These are phyloP conservation scores for Orbilia quercus DNA, from an alignment of 2,329 filamentous ascomycete genomes.

Conservation along the genomic window DNA sequence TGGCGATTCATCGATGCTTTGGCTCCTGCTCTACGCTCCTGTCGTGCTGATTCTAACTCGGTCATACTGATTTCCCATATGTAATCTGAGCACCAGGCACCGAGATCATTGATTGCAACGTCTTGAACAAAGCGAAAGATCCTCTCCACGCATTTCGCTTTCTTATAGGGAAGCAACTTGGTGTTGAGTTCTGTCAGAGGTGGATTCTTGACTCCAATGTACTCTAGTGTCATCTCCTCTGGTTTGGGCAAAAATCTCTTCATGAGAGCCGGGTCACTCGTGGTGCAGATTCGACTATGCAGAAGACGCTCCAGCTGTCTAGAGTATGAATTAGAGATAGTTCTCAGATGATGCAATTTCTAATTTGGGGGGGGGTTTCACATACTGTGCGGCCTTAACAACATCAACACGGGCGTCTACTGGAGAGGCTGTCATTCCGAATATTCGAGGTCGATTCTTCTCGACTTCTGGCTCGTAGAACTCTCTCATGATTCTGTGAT, in stretches of 20 bases:
- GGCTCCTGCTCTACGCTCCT: conserved; percentile 68
- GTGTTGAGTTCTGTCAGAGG: conserved; percentile 74
- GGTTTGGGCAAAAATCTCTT: conserved; percentile 71
- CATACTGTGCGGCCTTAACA: conserved; percentile 71
- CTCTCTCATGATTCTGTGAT: conserved; percentile 79
- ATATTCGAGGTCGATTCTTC: conserved; percentile 75
- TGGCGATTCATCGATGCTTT: conserved; percentile 31
- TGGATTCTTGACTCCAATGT: conserved; percentile 67
- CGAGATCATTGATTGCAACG: conserved; percentile 66
- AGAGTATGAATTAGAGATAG: neutral
- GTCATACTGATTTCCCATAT: conserved; percentile 79
- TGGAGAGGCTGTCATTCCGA: conserved; percentile 97
- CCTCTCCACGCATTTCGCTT: conserved; percentile 64
- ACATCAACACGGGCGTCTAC: conserved; percentile 85
- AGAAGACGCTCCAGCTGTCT: conserved; percentile 64
- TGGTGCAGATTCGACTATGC: conserved; percentile 84
- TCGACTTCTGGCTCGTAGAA: conserved; percentile 73
- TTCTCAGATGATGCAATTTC: neutral
- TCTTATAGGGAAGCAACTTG: conserved; percentile 56
- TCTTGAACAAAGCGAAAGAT: conserved; percentile 58
- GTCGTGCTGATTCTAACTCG: conserved; percentile 71
- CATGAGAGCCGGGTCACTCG: conserved; percentile 71
- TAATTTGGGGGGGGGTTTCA: conserved; percentile 3
- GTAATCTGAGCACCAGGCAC: conserved; percentile 84
- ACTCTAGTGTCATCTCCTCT: conserved; percentile 70